Percentiles rank a stretch among this genome's conserved stretches.
phyloP scores from a whole-genome alignment of 2,329 filamentous ascomycete species.

The Exophiala sideris region DNA sequence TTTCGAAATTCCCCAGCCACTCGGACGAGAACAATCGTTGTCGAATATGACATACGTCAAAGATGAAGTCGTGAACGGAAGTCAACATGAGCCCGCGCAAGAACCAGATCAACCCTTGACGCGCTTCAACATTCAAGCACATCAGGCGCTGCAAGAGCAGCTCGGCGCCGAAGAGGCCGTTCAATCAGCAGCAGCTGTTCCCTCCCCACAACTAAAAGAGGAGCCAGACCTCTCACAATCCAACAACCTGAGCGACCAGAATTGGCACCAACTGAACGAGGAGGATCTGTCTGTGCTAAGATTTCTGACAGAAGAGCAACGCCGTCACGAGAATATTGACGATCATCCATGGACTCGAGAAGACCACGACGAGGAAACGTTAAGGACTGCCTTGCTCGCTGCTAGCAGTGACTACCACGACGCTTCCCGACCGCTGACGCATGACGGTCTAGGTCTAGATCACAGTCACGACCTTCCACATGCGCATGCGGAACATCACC shows the following conservation, averaged over 20 bases:
- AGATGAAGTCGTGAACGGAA: background rate
- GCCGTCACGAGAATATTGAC: background rate
- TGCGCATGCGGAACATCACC: background rate
- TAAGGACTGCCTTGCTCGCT: background rate
- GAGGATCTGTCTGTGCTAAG: constrained; percentile 1
- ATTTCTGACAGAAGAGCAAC: background rate
- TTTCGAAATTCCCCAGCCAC: constrained; percentile 10
- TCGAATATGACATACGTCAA: background rate
- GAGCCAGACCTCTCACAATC: background rate
- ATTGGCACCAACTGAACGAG: background rate
- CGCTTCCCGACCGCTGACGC: background rate
- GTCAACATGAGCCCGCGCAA: background rate
- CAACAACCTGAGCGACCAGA: background rate
- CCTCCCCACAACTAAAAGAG: background rate
- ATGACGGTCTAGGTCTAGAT: background rate
- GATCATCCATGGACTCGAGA: background rate
- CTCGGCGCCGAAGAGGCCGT: constrained; percentile 5
- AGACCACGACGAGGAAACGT: background rate
- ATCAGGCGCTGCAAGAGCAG: constrained; percentile 25
- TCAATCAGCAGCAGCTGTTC: background rate
- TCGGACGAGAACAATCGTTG: background rate
- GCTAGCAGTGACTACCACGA: background rate
- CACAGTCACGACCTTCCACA: background rate
- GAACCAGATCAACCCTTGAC: constrained; percentile 2
- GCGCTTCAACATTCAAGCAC: constrained; percentile 23